Conservation (phyloP, 495 filamentous ascomycete genomes). For the Podospora pseudoanserina region DNA sequence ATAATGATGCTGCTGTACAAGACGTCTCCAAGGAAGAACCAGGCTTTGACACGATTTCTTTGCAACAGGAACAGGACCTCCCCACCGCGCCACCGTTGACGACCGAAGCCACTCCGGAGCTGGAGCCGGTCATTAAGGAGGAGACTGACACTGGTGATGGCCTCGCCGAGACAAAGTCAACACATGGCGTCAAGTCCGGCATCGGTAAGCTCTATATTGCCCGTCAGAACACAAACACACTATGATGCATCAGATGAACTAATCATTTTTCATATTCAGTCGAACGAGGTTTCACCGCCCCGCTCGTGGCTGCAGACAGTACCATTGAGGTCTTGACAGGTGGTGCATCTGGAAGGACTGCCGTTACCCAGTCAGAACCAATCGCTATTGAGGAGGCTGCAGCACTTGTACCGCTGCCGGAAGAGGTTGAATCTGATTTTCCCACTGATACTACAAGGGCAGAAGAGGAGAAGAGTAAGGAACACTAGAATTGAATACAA, state of each 20-base stretch:
- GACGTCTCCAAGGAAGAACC: conserved; percentile 14
- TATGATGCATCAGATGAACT: not conserved
- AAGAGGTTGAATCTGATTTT: not conserved
- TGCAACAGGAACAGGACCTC: conserved; percentile 8
- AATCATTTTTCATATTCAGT: not conserved
- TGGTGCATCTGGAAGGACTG: conserved; percentile 19
- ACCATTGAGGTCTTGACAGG: conserved; percentile 30
- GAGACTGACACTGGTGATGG: conserved; percentile 12
- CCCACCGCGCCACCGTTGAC: conserved; percentile 5
- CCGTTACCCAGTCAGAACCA: conserved; percentile 20
- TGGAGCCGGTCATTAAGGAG: not conserved
- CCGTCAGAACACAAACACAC: not conserved
- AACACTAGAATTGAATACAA: not conserved
- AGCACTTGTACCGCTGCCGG: conserved; percentile 1
- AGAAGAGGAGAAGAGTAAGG: not conserved
- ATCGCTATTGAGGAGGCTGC: conserved; percentile 15
- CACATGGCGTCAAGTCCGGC: not conserved
- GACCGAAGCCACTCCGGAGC: not conserved
- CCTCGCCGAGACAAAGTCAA: not conserved
- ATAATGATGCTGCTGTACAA: conserved; percentile 10
- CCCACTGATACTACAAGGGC: not conserved
- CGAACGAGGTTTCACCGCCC: conserved; percentile 16
- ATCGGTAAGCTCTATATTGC: not conserved
- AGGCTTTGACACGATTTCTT: conserved; percentile 16
- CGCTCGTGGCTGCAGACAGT: conserved; percentile 20